Evolutionary conservation across 306 rosid genomes (phyloP).

Genomic region (Ammopiptanthus mongolicus): DNA sequence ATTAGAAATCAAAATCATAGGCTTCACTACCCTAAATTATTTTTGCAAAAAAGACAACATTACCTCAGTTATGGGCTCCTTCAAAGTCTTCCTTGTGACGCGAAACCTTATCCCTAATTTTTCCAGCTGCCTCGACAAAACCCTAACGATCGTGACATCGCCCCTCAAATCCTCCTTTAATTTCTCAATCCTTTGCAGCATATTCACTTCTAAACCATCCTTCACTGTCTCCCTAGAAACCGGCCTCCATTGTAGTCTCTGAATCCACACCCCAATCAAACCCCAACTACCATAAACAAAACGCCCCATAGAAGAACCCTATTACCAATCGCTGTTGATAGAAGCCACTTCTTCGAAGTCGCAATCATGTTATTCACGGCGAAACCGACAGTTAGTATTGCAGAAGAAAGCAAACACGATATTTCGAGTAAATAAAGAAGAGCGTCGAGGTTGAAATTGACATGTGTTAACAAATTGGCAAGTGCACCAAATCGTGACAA

Average conservation of each 20-base stretch:
- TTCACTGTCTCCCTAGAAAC: conserved; percentile 30
- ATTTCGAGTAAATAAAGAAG: conserved; percentile 54
- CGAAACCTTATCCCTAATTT: conserved; percentile 80
- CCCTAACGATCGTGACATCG: conserved; percentile 46
- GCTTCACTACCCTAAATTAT: not conserved
- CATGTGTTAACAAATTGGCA: no score
- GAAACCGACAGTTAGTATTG: conserved; percentile 29
- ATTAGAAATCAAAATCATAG: not conserved
- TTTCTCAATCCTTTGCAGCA: conserved; percentile 68
- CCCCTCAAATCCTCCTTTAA: conserved; percentile 75
- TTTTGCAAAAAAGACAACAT: not conserved
- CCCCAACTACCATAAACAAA: conserved; percentile 43
- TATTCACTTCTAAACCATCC: conserved; percentile 56
- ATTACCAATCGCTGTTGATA: conserved; percentile 27
- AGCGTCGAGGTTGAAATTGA: conserved; percentile 48
- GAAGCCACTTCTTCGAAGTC: conserved; percentile 30
- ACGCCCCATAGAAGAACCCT: conserved; percentile 35
- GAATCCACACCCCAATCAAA: conserved; percentile 60
- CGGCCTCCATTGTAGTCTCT: conserved; percentile 63
- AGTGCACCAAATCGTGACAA: no score
- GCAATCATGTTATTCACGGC: conserved; percentile 28
- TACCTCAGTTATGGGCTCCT: conserved; percentile 84
- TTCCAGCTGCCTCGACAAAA: conserved; percentile 82
- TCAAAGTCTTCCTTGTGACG: conserved; percentile 59
- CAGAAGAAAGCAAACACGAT: conserved; percentile 52